Conservation (phyloP, 495 filamentous ascomycete genomes). For the Cercophora samala region DNA sequence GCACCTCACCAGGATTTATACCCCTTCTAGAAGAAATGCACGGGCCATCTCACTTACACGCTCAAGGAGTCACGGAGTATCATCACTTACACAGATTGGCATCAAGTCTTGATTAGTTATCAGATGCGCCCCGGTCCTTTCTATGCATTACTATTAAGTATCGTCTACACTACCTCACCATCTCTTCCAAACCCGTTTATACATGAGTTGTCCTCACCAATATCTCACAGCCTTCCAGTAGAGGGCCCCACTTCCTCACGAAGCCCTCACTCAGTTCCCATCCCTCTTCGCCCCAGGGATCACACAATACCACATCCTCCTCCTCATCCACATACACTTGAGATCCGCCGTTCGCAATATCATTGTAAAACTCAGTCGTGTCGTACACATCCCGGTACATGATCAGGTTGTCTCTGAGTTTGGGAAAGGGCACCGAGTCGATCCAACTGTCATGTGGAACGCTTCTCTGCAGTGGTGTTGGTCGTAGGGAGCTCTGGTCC, state of each 20-base stretch:
- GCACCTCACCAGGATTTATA: not conserved
- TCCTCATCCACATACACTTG: not conserved
- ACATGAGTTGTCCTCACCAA: not conserved
- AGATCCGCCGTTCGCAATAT: not conserved
- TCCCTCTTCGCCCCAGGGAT: not conserved
- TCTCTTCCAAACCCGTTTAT: not conserved
- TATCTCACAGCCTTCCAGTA: not conserved
- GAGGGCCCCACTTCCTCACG: not conserved
- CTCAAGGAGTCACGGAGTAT: not conserved
- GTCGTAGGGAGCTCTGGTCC: not conserved
- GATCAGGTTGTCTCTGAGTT: not conserved
- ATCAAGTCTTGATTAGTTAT: not conserved
- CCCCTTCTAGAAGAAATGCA: not conserved
- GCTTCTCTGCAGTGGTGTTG: not conserved
- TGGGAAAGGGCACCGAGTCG: not conserved
- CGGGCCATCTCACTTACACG: conserved; percentile 1
- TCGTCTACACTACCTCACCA: not conserved
- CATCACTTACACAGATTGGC: not conserved
- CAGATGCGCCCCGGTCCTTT: not conserved
- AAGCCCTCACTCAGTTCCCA: not conserved
- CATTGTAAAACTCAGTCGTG: conserved; percentile 2
- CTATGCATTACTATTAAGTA: not conserved
- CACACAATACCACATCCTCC: not conserved
- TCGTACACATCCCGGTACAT: not conserved
- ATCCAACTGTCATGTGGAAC: not conserved